Base-by-base conservation (phyloP, 1,284 basidiomycete genomes). In the Cryptococcus sp. region DNA sequence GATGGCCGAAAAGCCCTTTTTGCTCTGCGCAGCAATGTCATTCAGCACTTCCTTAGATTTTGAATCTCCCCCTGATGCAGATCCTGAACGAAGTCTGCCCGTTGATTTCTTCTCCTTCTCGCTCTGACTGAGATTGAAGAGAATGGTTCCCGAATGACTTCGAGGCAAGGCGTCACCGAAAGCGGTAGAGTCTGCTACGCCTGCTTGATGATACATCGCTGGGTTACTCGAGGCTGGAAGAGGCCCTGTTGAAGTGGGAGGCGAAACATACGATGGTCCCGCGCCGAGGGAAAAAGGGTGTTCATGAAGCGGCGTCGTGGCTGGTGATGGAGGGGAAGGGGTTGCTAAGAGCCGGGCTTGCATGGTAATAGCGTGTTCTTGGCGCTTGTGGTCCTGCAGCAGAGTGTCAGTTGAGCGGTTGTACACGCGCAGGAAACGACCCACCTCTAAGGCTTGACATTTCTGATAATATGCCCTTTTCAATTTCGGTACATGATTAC, bases 391-490 rank as follows among this genome's bases (percentile, higher is more conserved):
- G 38, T 79, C 78, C 63, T 73, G 51, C 13, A 1, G 13, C 6
- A 23, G 34, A 17, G 43, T 25, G 26, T 61, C 41, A 59, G 55
- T 34, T 26, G 16, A 26, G 38, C 19, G 13, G n/a, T 20, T 16
- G 16, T 26, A 46, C 19, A 38, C 10, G 19, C 38, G n/a, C 15
- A 3, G 52, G 23, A 34, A 41, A 38, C 15, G 17, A 51, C 79
- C 56, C 60, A 89, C 90, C 81, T 93, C 91, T 3, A 88, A 85
- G 62, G 92, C 89, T 54, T 87, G 84, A 68, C 87, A 89, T 75
- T 91, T 92, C 78, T 86, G 88, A 15, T 84, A 74, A 72, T 95
- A 94, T 34, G 81, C 78, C 48, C 85, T 82, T 79, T 91, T 91
- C 47, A 93, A 79, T 68, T 86, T 87, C 1, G 89, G 90, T 7